Percentiles rank a stretch among this genome's conserved stretches.
These are phyloP conservation scores for Stephania yunnanensis DNA, from an alignment of 164 flowering plant species.

Conservation along the genomic window DNA sequence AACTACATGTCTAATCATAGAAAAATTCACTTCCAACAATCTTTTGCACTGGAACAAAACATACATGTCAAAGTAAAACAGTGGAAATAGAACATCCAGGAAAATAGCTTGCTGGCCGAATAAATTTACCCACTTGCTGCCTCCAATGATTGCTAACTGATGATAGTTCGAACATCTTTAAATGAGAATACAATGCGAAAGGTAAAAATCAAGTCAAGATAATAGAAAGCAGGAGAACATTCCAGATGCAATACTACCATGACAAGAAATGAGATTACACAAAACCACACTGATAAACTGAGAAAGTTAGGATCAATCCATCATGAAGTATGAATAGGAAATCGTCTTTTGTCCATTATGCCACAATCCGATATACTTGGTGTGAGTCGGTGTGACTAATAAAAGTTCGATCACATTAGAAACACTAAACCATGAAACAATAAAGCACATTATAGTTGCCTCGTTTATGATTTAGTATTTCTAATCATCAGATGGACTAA, in stretches of 20 bases:
- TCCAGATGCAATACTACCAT: background rate
- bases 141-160: background rate
- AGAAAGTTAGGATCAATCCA: background rate
- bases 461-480: background rate
- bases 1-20: background rate
- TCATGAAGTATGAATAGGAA: background rate
- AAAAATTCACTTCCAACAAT: background rate
- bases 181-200: background rate
- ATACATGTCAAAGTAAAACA: background rate
- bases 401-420: conserved; percentile 2
- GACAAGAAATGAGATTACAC: background rate
- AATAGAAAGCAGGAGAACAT: background rate
- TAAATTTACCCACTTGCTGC: background rate
- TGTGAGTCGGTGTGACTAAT: background rate
- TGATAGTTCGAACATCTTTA: background rate
- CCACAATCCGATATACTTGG: background rate
- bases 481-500: background rate
- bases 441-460: background rate
- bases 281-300: background rate
- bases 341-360: background rate
- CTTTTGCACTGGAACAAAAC: background rate
- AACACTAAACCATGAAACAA: background rate
- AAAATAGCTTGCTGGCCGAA: background rate
- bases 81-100: background rate
- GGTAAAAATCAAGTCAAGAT: background rate